Base-by-base conservation (phyloP, 495 filamentous ascomycete genomes). In the Friedmanniomyces simplex region DNA sequence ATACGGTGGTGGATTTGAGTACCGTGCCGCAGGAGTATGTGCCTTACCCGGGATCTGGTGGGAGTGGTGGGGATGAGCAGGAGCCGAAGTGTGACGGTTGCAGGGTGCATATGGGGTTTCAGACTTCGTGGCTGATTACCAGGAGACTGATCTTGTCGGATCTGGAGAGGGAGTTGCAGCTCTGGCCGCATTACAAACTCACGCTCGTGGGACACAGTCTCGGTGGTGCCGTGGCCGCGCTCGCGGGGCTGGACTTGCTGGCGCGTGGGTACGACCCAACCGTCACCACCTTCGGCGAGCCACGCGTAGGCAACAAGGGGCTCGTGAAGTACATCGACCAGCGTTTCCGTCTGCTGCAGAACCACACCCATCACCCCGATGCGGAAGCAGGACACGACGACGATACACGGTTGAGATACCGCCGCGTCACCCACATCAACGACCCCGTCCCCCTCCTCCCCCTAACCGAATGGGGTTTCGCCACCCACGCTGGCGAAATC, bases 211-310 rank as follows among this genome's bases (percentile, higher is more conserved):
- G 93, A 0, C 94, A 98, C 67, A 94, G 88, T 16, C 80, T 97
- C 2, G 93, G 93, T 20, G 93, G 91, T 2, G 94, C 93, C 0
- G 89, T 97, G 0, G 93, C 93, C 1, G 83, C 87, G 2, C 79
- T 98, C 10, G 93, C 90, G 2, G 87, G 79, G 1, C 75, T 96
- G 12, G 94, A 97, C 63, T 79, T 86, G 68, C 62, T 75, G 43
- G 66, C 81, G 22, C 74, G 79, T 3, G 87, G 84, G 6, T 91
- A 82, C 82, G 68, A 82, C 14, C 83, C 88, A 0, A 68, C 70
- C 24, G 83, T 96, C 0, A 96, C 91, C 14, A 97, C 93, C 1
- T 97, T 96, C 67, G 93, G 93, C 16, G 89, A 97, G 68, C 93
- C 93, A 20, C 80, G 83, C 47, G 69, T 94, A 14, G 93, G 93